These are phyloP conservation scores for Fraxinus latifolia DNA, from an alignment of 305 asterid genomes.

Conservation along the genomic window DNA sequence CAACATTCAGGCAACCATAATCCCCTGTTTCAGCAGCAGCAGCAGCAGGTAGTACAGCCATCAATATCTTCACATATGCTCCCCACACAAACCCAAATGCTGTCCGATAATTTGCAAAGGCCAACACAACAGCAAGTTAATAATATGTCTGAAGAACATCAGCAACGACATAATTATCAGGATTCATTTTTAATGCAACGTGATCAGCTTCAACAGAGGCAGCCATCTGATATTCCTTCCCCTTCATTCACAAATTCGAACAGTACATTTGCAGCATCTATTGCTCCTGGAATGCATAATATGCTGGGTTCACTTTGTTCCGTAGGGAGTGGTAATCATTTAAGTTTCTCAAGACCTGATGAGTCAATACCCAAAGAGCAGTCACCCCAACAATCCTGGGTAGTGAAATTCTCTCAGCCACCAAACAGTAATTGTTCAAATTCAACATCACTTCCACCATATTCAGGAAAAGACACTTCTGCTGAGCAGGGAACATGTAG, in stretches of 20 bases:
- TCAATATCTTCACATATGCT: slow-evolving; percentile 39
- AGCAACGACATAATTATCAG: slow-evolving; percentile 51
- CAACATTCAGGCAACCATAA: slow-evolving; percentile 53
- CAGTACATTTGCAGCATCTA: slow-evolving; percentile 45
- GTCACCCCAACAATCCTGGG: slow-evolving; percentile 69
- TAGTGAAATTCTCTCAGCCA: slow-evolving; percentile 45
- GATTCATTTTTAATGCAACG: slow-evolving; percentile 53
- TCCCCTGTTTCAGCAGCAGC: slow-evolving; percentile 53
- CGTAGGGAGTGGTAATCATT: slow-evolving; percentile 63
- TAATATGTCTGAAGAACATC: slow-evolving; percentile 39
- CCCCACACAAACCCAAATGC: slow-evolving; percentile 49
- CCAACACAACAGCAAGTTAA: slow-evolving; percentile 40
- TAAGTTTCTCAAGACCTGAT: slow-evolving; percentile 55
- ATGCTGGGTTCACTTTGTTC: slow-evolving; percentile 65
- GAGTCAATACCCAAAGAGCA: slow-evolving; percentile 57
- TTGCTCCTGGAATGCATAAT: slow-evolving; percentile 58
- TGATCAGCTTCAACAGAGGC: slow-evolving; percentile 68
- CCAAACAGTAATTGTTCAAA: slow-evolving; percentile 41
- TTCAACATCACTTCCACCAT: slow-evolving; percentile 43
- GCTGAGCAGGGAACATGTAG: slow-evolving; percentile 53
- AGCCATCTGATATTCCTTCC: slow-evolving; percentile 56
- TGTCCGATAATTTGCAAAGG: slow-evolving; percentile 45
- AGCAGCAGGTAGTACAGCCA: slow-evolving; percentile 34
- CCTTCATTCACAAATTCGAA: slow-evolving; percentile 58
- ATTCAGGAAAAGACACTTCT: slow-evolving; percentile 61